These are phyloP conservation scores for Phoma herbarum DNA, from an alignment of 2,329 filamentous ascomycete species.

Conservation along the genomic window DNA sequence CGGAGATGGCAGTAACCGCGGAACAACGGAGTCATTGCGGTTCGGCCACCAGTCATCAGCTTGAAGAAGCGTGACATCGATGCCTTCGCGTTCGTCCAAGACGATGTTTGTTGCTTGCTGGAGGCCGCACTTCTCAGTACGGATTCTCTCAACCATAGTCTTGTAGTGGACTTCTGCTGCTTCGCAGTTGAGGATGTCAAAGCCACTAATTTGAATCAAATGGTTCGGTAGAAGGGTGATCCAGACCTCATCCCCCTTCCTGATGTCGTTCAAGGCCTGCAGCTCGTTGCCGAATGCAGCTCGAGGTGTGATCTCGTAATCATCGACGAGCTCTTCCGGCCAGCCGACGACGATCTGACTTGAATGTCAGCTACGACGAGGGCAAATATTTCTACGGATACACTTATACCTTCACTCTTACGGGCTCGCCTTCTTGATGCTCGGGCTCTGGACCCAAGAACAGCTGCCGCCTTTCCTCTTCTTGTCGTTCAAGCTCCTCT, in stretches of 20 bases:
- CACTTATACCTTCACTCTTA: slow-evolving; percentile 25
- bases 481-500: slow-evolving; percentile 25
- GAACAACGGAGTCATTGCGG: slow-evolving; percentile 28
- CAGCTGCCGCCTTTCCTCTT: slow-evolving; percentile 27
- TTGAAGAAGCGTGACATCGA: slow-evolving; percentile 28
- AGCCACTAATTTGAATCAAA: slow-evolving; percentile 34
- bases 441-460: slow-evolving; percentile 35
- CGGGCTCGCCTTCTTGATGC: slow-evolving; percentile 8
- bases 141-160: slow-evolving; percentile 34
- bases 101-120: slow-evolving; percentile 33
- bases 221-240: slow-evolving; percentile 30
- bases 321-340: slow-evolving; percentile 33
- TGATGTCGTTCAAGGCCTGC: slow-evolving; percentile 39
- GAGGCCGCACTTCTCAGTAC: slow-evolving; percentile 20
- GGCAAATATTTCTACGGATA: background rate
- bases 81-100: slow-evolving; percentile 39
- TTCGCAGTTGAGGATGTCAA: slow-evolving; percentile 24
- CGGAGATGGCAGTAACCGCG: slow-evolving; percentile 26
- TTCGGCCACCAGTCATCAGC: slow-evolving; percentile 42
- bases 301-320: slow-evolving; percentile 29
- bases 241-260: slow-evolving; percentile 40
- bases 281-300: slow-evolving; percentile 42
- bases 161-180: slow-evolving; percentile 33
- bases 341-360: slow-evolving; percentile 31
- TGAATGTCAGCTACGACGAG: background rate